These are phyloP conservation scores for Syzygium syzygioides DNA, from an alignment of 441 rosid genomes.

Conservation along the genomic window DNA sequence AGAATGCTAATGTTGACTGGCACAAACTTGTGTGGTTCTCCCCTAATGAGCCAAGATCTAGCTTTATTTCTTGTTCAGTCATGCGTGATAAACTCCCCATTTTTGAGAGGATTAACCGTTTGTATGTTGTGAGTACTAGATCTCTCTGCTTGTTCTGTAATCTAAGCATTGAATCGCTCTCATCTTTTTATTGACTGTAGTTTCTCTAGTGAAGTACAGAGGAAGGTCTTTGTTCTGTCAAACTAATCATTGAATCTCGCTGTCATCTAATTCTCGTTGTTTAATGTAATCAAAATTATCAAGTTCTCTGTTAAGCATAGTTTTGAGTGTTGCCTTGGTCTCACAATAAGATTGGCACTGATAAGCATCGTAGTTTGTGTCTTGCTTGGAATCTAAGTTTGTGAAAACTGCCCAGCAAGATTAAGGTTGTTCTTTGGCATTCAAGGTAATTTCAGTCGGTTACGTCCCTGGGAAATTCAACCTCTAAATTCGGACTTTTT, in stretches of 20 bases:
- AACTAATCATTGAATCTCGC: background rate
- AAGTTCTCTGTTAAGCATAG: background rate
- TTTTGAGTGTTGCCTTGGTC: background rate
- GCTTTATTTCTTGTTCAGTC: background rate
- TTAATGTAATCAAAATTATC: background rate
- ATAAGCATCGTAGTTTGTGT: background rate
- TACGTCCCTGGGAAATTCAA: background rate
- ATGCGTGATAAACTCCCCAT: background rate
- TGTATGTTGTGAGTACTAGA: background rate
- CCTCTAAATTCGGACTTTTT: background rate
- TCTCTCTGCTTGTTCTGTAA: too few species aligned
- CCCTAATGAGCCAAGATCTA: background rate
- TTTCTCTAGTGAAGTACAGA: background rate
- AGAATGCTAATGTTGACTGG: background rate
- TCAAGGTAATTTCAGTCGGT: background rate
- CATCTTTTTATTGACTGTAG: fast-evolving
- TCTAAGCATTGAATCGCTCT: background rate
- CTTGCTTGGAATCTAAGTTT: background rate
- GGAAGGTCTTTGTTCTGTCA: background rate
- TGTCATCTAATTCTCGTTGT: background rate
- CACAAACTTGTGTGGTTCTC: background rate
- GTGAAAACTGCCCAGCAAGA: background rate
- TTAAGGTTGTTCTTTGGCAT: background rate
- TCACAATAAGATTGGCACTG: background rate
- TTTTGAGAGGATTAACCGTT: background rate